Base-by-base conservation (phyloP, 225 moss, liverwort and hornwort genomes). In the Marchantia polymorpha region DNA sequence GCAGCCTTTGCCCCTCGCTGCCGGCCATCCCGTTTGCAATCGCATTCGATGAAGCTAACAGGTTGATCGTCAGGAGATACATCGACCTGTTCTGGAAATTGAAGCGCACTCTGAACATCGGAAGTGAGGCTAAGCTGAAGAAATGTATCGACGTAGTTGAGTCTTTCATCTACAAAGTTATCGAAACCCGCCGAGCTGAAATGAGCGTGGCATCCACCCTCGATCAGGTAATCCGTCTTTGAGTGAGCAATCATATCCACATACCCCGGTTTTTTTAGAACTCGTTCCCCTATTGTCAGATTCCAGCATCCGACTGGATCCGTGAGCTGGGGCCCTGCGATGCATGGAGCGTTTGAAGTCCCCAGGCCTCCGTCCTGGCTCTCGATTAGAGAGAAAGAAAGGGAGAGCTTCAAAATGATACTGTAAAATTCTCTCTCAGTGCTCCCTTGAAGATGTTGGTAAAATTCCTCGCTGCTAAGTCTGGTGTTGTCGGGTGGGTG, bases 81-180 rank as follows among this genome's bases (percentile, higher is more conserved):
- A 5, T 90, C 39, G 92, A 97, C 81, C 74, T 89, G 0, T 84
- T 91, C 16, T 97, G 96, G 94, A 94, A 90, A 79, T 63, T 94
- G 61, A 89, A 93, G 73, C 89, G 90, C 16, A 59, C 67, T 12
- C 68, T 94, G 39, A 88, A 90, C 29, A 71, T 94, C 1, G 92
- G 96, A 11, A 63, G 79, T 0, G 96, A 97, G 84, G 86, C 80
- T 13, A 31, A 13, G 13, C 65, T 94, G 27, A 71, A 63, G 46
- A 20, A 73, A 7, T 84, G 83, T 69, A 76, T 91, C 3, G 60
- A 85, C 39, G 73, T 82, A n/a, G 69, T 97, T 14, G 85, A 97
- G 72, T 79, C 83, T 3, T 97, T 97, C 72, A 82, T 86, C 9
- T 93, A 92, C 87, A 78, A 78, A 3, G 89, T 94, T n/a, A 92